A percentile compares a stretch with the other conserved stretches of the same genome.
Evolutionary conservation across 169 alveolate genomes (phyloP).

Genomic region (Theileria equi): DNA sequence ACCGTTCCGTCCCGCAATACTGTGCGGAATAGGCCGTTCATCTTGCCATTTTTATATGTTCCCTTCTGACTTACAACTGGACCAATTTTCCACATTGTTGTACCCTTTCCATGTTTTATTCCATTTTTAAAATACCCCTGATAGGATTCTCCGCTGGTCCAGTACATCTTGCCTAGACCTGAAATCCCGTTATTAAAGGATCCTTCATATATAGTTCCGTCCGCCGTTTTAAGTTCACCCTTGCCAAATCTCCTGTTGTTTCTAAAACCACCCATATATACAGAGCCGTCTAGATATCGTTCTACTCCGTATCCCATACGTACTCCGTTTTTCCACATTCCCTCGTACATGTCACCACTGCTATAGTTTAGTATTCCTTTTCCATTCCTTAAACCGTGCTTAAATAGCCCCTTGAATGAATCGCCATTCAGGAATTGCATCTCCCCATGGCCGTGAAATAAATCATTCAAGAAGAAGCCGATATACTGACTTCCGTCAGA

Average conservation of each 20-base stretch:
- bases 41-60: slow-evolving; percentile 34
- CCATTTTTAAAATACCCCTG: slow-evolving; percentile 48
- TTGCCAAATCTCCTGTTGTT: slow-evolving; percentile 46
- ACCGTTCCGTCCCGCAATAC: slow-evolving; percentile 53
- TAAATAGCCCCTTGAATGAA: slow-evolving; percentile 91
- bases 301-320: slow-evolving; percentile 78
- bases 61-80: slow-evolving; percentile 50
- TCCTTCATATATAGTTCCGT: slow-evolving; percentile 60
- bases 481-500: slow-evolving; percentile 43
- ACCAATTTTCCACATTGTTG: slow-evolving; percentile 42
- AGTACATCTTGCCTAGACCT: slow-evolving; percentile 56
- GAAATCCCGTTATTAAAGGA: slow-evolving; percentile 20
- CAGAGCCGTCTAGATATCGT: slow-evolving; percentile 74
- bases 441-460: slow-evolving; percentile 82
- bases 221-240: slow-evolving; percentile 45
- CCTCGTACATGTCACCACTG: slow-evolving; percentile 65
- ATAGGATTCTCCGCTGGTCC: slow-evolving; percentile 60
- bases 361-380: slow-evolving; percentile 80
- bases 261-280: slow-evolving; percentile 64
- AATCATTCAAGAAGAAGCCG: slow-evolving; percentile 29
- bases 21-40: slow-evolving; percentile 39
- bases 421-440: slow-evolving; percentile 89
- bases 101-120: slow-evolving; percentile 44
- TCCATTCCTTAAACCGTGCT: slow-evolving; percentile 90
- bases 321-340: slow-evolving; percentile 66